Conservation (phyloP, 352 stramenopile species). For the Globisporangium echinulatum region DNA sequence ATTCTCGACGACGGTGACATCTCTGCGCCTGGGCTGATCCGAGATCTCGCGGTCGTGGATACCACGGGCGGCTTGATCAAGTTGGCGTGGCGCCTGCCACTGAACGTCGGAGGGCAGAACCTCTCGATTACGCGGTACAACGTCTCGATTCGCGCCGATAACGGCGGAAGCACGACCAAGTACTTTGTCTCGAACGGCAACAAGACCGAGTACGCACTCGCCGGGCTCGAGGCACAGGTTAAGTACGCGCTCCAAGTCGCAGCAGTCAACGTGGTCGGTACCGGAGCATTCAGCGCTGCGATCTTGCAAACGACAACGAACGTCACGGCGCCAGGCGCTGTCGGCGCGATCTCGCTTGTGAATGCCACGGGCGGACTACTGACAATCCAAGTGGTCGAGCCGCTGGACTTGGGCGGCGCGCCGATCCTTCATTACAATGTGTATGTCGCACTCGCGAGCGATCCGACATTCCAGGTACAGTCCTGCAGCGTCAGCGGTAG, state of each 20-base stretch:
- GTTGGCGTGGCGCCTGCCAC: slow-evolving; percentile 31
- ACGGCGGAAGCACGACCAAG: not conserved
- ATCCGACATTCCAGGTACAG: slow-evolving; percentile 5
- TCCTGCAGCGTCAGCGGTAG: too few species aligned
- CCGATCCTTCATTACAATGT: slow-evolving; percentile 30
- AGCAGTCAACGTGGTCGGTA: slow-evolving; percentile 33
- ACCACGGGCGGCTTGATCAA: slow-evolving; percentile 42
- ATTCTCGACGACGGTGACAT: slow-evolving; percentile 46
- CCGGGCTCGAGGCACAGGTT: slow-evolving; percentile 17
- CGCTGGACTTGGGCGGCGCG: slow-evolving; percentile 35
- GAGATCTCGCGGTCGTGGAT: slow-evolving; percentile 7
- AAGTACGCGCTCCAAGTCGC: slow-evolving; percentile 30
- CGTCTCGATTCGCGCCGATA: slow-evolving; percentile 12
- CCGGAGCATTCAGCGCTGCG: slow-evolving; percentile 13
- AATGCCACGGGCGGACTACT: slow-evolving; percentile 42
- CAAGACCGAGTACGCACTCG: slow-evolving; percentile 23
- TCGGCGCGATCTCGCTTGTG: slow-evolving; percentile 16
- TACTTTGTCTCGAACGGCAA: slow-evolving; percentile 27
- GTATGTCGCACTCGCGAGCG: slow-evolving; percentile 3
- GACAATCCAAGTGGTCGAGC: slow-evolving; percentile 19
- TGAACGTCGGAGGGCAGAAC: slow-evolving; percentile 32
- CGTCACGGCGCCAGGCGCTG: slow-evolving; percentile 26
- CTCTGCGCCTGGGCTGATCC: slow-evolving; percentile 30
- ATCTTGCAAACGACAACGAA: slow-evolving; percentile 27
- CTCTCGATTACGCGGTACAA: slow-evolving; percentile 40